Evolutionary conservation across 2,329 filamentous ascomycete genomes (phyloP).

Genomic region (Malbranchea cinnamomea): DNA sequence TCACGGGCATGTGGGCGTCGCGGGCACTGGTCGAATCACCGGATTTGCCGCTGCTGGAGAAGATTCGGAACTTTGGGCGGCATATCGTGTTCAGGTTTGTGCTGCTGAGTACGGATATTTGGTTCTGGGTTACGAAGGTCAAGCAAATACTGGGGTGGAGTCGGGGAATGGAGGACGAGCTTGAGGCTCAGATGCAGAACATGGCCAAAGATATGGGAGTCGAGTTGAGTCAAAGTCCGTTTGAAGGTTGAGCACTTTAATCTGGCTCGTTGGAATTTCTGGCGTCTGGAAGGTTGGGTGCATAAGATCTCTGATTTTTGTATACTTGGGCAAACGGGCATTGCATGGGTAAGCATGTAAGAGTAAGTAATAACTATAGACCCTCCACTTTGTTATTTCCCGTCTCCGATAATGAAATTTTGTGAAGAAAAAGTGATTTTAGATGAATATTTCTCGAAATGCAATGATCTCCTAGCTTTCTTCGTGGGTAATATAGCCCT

Average conservation of each 20-base stretch:
- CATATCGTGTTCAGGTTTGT: conserved; percentile 75
- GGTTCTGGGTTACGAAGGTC: conserved; percentile 69
- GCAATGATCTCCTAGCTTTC: too few relatives aligned
- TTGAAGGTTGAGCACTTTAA: conserved; percentile 55
- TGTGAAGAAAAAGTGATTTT: too few relatives aligned
- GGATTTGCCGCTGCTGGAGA: conserved; percentile 46
- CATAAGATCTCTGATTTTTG: too few relatives aligned
- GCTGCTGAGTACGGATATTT: conserved; percentile 59
- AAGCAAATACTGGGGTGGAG: conserved; percentile 63
- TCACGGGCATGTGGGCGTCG: conserved; percentile 82
- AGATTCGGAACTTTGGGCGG: conserved; percentile 53
- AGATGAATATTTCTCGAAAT: too few relatives aligned
- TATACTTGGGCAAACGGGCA: too few relatives aligned
- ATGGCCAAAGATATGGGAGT: conserved; percentile 87
- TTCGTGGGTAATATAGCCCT: too few relatives aligned
- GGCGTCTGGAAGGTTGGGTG: too few relatives aligned
- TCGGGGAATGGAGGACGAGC: conserved; percentile 82
- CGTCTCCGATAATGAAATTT: too few relatives aligned
- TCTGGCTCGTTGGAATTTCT: too few relatives aligned
- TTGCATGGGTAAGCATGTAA: too few relatives aligned
- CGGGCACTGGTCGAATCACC: conserved; percentile 64
- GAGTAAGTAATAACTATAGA: too few relatives aligned
- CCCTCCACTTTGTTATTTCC: too few relatives aligned
- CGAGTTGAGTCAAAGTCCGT: conserved; percentile 75
- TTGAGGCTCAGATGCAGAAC: conserved; percentile 72